Evolutionary conservation across 2,329 filamentous ascomycete genomes (phyloP).

Genomic region (Sporothrix phasma): DNA sequence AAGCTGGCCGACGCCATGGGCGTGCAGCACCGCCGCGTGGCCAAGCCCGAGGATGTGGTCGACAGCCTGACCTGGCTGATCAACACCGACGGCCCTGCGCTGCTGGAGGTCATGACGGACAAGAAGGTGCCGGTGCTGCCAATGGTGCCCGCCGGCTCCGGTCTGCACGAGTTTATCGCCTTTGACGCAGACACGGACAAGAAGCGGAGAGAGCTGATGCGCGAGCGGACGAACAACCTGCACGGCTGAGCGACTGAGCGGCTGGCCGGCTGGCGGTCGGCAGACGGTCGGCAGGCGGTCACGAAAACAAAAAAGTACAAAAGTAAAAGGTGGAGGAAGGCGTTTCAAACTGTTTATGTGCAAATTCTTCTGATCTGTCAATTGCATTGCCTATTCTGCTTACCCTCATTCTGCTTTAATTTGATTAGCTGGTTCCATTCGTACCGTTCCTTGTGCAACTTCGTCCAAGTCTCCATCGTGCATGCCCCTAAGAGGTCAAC

Average conservation of each 20-base stretch:
- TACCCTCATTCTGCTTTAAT: too few relatives aligned
- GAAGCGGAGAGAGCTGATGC: constrained; percentile 13
- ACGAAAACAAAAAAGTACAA: too few relatives aligned
- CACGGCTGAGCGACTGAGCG: neutral
- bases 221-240: constrained; percentile 4
- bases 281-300: too few relatives aligned
- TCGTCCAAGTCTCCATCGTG: too few relatives aligned
- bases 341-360: too few relatives aligned
- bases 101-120: constrained; percentile 87
- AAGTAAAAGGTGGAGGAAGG: too few relatives aligned
- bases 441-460: too few relatives aligned
- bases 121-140: constrained; percentile 90
- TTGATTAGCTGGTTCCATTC: too few relatives aligned
- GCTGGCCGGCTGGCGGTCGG: too few relatives aligned
- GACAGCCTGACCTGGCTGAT: constrained; percentile 82
- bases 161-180: constrained; percentile 83
- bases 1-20: constrained; percentile 89
- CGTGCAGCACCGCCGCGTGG: constrained; percentile 61
- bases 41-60: constrained; percentile 66
- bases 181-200: constrained; percentile 51
- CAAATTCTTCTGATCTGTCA: too few relatives aligned
- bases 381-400: too few relatives aligned
- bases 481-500: neutral
- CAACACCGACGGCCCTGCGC: constrained; percentile 76
- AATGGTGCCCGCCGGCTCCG: constrained; percentile 86